phyloP scores from a whole-genome alignment of 495 filamentous ascomycete genomes.

The Neurospora sp. region DNA sequence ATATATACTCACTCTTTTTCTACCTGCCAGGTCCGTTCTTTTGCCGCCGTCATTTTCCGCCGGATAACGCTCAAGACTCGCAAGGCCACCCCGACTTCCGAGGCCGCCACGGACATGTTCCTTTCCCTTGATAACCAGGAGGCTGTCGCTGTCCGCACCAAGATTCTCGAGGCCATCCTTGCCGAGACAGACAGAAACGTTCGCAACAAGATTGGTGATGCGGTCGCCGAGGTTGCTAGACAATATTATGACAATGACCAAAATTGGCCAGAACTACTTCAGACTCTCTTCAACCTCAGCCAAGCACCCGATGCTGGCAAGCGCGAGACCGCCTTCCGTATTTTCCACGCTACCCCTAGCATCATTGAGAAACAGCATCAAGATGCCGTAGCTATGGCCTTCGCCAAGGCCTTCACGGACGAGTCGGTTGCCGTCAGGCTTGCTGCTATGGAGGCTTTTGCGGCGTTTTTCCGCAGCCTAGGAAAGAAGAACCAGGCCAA shows the following conservation, averaged over 20 bases:
- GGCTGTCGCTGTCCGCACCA: slow-evolving; percentile 64
- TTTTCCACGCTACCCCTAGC: slow-evolving; percentile 89
- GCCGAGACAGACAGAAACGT: slow-evolving; percentile 59
- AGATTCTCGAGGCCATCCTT: slow-evolving; percentile 66
- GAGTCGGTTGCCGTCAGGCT: slow-evolving; percentile 71
- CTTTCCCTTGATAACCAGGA: slow-evolving; percentile 60
- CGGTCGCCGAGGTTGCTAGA: slow-evolving; percentile 86
- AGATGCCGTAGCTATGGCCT: slow-evolving; percentile 70
- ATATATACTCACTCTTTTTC: slow-evolving; percentile 1
- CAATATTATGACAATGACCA: slow-evolving; percentile 86
- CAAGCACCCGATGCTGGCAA: slow-evolving; percentile 69
- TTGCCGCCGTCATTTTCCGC: slow-evolving; percentile 89
- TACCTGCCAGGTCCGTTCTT: slow-evolving; percentile 62
- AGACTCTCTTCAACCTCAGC: slow-evolving; percentile 76
- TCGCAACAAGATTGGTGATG: slow-evolving; percentile 92
- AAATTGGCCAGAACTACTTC: slow-evolving; percentile 84
- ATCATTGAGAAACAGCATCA: slow-evolving; percentile 96
- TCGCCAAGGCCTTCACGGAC: slow-evolving; percentile 87
- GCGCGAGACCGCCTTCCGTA: slow-evolving; percentile 82
- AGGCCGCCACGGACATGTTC: slow-evolving; percentile 71
- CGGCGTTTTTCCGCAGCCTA: slow-evolving; percentile 86
- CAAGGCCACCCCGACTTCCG: slow-evolving; percentile 55
- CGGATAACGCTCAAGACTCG: slow-evolving; percentile 80
- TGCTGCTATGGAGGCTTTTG: slow-evolving; percentile 91
- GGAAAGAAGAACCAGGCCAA: slow-evolving; percentile 75